Percentiles rank a stretch among this genome's conserved stretches.
These are phyloP conservation scores for Penicillium desertorum DNA, from an alignment of 495 filamentous ascomycete species.

Conservation along the genomic window DNA sequence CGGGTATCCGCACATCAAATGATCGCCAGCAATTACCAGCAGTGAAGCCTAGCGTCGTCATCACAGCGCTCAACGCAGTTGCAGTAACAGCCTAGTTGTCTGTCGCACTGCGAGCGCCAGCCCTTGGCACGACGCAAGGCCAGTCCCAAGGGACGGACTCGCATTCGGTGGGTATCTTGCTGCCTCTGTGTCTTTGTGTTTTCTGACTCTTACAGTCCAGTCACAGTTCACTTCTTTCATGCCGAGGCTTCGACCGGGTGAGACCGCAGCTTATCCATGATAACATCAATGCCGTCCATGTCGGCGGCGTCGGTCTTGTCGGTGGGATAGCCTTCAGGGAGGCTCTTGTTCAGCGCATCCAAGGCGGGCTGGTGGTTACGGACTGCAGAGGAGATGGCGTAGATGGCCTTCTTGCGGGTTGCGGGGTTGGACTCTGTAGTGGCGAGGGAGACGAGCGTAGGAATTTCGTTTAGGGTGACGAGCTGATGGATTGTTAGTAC, in stretches of 20 bases:
- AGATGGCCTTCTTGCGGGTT: slow-evolving; percentile 83
- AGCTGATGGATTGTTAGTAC: slow-evolving; percentile 44
- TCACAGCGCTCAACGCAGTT: neutral
- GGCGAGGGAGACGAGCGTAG: slow-evolving; percentile 64
- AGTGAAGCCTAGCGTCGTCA: neutral
- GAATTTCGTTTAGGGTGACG: slow-evolving; percentile 67
- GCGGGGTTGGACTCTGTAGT: slow-evolving; percentile 56
- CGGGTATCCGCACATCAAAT: neutral
- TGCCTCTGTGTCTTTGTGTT: slow-evolving; percentile 4
- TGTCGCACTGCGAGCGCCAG: neutral
- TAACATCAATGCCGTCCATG: slow-evolving; percentile 77
- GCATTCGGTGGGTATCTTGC: neutral
- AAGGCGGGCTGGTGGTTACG: slow-evolving; percentile 84
- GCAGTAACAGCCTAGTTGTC: neutral
- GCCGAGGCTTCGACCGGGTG: slow-evolving; percentile 35
- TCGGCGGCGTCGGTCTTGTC: slow-evolving; percentile 69
- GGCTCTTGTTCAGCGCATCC: slow-evolving; percentile 58
- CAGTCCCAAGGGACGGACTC: neutral
- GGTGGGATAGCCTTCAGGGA: slow-evolving; percentile 61
- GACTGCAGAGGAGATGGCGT: slow-evolving; percentile 77
- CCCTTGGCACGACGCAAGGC: neutral
- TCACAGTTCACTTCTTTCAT: slow-evolving; percentile 12
- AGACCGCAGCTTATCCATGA: slow-evolving; percentile 67
- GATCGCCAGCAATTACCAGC: neutral
- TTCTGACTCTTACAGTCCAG: slow-evolving; percentile 5